Base-by-base conservation (phyloP, 1,139 yeast genomes). In the Hanseniaspora uvarum region DNA sequence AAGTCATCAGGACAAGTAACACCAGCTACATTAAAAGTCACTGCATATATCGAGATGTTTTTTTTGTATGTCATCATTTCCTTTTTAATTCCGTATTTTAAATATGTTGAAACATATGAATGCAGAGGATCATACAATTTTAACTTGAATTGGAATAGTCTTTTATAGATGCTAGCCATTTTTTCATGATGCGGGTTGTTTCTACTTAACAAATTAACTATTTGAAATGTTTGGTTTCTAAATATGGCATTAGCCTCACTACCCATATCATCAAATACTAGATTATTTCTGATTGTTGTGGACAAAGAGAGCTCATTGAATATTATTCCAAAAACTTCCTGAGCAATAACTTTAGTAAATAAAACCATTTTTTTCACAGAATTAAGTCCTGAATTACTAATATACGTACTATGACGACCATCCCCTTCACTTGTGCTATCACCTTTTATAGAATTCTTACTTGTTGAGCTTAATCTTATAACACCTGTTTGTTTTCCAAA, bases 11-110 rank as follows among this genome's bases (percentile, higher is more conserved):
- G 74, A 51, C 73, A 71, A 18, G 73, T 65, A 18, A 75, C 73
- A 0, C 85, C 92, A 65, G 83, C 81, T 19, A 83, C 83, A 60
- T 84, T 84, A 62, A 81, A 84, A 0, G 89, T 83, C 1, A 85
- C 80, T 0, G 86, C 70, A 65, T 76, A 82, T 1, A 83, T 71
- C 1, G 69, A 65, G 12, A 83, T 73, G 19, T 78, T 78, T 57
- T 73, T 74, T 38, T 69, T 70, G 8, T 77, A 75, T 3, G 79
- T 74, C 60, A 72, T 83, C 55, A 77, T 77, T 21, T 68, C 64
- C 12, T 73, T 65, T 26, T 77, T 66, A 57, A 74, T 74, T n/a
- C 68, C 70, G 18, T 48, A 31, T 24, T 48, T 48, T 53, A 84
- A 64, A 58, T 79, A 81, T 33, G 69, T 70, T 6, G 76, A 70